Percentiles rank a stretch among this genome's conserved stretches.
Evolutionary conservation across 2,329 filamentous ascomycete genomes (phyloP).

Genomic region (Magnaporthiopsis rhizophila): DNA sequence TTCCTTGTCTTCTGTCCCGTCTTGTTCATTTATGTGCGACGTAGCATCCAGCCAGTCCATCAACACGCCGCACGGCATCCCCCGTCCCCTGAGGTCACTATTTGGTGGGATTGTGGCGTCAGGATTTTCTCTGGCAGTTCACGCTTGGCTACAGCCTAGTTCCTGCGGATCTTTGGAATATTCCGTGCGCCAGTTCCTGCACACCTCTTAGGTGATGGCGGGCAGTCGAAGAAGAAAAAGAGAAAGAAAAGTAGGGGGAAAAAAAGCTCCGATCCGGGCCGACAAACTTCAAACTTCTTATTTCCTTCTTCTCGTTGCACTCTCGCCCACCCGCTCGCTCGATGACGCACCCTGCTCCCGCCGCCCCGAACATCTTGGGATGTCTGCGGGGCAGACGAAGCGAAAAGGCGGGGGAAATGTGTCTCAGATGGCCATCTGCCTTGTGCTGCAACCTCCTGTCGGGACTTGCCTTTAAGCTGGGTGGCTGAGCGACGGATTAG

Average conservation of each 20-base stretch:
- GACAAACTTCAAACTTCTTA: background rate
- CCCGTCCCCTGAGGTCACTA: background rate
- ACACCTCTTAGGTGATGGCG: no score
- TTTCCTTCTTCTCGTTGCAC: background rate
- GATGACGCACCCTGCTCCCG: background rate
- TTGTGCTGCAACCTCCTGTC: background rate
- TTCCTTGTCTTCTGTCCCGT: background rate
- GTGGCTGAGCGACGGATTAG: background rate
- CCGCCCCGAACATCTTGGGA: background rate
- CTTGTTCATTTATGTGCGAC: background rate
- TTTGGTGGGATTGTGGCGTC: background rate
- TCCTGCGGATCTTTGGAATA: background rate
- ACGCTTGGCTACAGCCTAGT: background rate
- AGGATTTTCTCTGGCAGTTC: background rate
- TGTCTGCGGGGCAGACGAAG: no score
- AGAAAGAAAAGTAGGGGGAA: background rate
- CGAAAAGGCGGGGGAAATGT: background rate
- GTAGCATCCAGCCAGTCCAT: background rate
- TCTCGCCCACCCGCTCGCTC: background rate
- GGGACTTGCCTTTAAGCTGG: background rate
- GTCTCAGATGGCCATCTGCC: background rate
- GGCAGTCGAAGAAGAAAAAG: no score
- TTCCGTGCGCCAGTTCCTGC: no score
- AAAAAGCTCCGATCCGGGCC: background rate
- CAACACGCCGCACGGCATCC: background rate